These are phyloP conservation scores for Cytospora chrysosperma DNA, from an alignment of 2,329 filamentous ascomycete genomes.

Conservation along the genomic window DNA sequence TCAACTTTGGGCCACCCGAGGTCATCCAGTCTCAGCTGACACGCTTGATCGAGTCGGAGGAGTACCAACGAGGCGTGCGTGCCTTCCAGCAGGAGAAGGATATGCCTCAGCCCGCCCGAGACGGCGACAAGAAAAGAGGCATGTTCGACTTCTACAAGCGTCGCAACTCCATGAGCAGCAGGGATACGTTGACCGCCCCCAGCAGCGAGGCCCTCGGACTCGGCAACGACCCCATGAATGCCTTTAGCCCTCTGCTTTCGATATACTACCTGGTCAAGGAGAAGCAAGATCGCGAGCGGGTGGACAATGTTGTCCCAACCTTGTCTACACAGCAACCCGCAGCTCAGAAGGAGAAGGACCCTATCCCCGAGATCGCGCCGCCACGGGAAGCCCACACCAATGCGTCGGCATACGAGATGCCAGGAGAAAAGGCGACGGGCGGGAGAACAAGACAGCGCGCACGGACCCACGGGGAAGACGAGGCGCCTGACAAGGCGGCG, in stretches of 20 bases:
- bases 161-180: slow-evolving; percentile 82
- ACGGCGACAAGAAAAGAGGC: slow-evolving; percentile 79
- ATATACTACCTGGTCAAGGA: slow-evolving; percentile 96
- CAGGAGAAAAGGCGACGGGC: slow-evolving; percentile 82
- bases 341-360: slow-evolving; percentile 41
- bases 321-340: slow-evolving; percentile 28
- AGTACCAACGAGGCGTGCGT: slow-evolving; percentile 84
- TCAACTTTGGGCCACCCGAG: slow-evolving; percentile 85
- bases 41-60: slow-evolving; percentile 86
- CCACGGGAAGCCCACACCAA: slow-evolving; percentile 92
- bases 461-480: slow-evolving; percentile 92
- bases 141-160: slow-evolving; percentile 96
- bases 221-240: slow-evolving; percentile 85
- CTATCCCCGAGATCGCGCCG: slow-evolving; percentile 71
- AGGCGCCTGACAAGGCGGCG: slow-evolving; percentile 61
- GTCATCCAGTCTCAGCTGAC: slow-evolving; percentile 79
- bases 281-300: slow-evolving; percentile 78
- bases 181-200: slow-evolving; percentile 80
- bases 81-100: slow-evolving; percentile 67
- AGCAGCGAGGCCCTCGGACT: slow-evolving; percentile 82
- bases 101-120: slow-evolving; percentile 54
- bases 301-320: slow-evolving; percentile 42
- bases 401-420: slow-evolving; percentile 78
- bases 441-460: slow-evolving; percentile 81
- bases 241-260: slow-evolving; percentile 87